phyloP scores from a whole-genome alignment of 495 filamentous ascomycete species.

The Penicillium ochrochloron region DNA sequence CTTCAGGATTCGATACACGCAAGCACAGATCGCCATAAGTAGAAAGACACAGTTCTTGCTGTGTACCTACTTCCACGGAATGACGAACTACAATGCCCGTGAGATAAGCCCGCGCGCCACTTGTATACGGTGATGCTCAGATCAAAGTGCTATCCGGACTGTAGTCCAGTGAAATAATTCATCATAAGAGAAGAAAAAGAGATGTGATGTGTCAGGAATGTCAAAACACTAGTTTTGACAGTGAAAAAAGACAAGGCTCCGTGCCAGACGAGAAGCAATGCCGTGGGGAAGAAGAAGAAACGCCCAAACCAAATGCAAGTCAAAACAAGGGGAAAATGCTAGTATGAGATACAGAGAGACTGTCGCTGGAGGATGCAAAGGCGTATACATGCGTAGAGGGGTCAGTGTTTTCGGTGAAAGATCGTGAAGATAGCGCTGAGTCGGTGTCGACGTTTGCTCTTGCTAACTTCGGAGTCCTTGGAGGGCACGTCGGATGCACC shows the following conservation, averaged over 20 bases:
- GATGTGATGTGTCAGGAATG: conserved; percentile 1
- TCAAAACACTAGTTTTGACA: neutral
- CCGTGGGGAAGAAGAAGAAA: conserved; percentile 5
- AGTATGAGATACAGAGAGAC: conserved; percentile 15
- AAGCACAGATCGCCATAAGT: neutral
- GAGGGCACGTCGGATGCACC: conserved; percentile 1
- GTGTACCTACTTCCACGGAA: neutral
- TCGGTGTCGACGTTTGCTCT: conserved; percentile 30
- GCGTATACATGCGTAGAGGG: conserved; percentile 21
- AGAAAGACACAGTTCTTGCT: neutral
- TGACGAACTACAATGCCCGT: neutral
- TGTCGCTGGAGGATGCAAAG: conserved; percentile 25
- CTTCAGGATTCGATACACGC: neutral
- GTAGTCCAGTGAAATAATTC: neutral
- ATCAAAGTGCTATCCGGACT: neutral
- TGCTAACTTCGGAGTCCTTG: conserved; percentile 5
- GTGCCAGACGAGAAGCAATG: conserved; percentile 23
- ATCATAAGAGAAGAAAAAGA: neutral
- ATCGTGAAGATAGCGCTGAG: conserved; percentile 32
- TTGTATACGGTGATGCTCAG: neutral
- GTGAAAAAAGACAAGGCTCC: conserved; percentile 3
- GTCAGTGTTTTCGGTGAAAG: conserved; percentile 31
- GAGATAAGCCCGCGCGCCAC: neutral
- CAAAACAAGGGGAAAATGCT: conserved; percentile 6
- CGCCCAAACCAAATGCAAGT: conserved; percentile 27